Conservation (phyloP, 2,329 filamentous ascomycete genomes). For the Ceratocystis destructans region DNA sequence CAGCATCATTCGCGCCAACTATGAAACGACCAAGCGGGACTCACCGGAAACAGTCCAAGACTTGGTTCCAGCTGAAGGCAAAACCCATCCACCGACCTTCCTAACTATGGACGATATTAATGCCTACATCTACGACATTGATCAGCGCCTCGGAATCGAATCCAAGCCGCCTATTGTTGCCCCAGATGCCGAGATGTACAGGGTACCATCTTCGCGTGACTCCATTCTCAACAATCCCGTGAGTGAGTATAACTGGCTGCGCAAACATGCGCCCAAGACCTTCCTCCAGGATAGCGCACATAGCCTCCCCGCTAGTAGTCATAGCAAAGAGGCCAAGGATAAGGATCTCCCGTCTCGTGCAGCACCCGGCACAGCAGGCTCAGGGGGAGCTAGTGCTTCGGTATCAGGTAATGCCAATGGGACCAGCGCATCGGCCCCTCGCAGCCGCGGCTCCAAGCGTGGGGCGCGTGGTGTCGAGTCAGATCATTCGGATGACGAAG, state of each 20-base stretch:
- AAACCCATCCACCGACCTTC: constrained; percentile 48
- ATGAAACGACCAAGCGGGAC: constrained; percentile 44
- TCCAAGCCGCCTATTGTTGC: constrained; percentile 38
- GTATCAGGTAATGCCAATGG: background rate
- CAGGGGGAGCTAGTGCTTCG: constrained; percentile 18
- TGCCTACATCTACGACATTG: constrained; percentile 55
- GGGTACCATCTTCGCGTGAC: constrained; percentile 30
- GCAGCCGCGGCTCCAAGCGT: constrained; percentile 26
- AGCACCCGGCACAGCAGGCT: constrained; percentile 25
- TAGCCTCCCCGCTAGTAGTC: background rate
- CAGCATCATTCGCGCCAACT: constrained; percentile 40
- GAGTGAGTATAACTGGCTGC: constrained; percentile 91
- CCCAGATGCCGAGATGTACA: constrained; percentile 31
- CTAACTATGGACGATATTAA: constrained; percentile 58
- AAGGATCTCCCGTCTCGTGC: constrained; percentile 26
- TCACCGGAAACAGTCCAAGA: constrained; percentile 44
- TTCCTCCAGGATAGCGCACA: constrained; percentile 58
- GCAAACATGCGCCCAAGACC: constrained; percentile 68
- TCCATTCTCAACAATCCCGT: constrained; percentile 55
- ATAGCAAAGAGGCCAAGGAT: constrained; percentile 23
- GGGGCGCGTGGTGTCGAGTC: constrained; percentile 29
- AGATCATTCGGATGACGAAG: constrained; percentile 16
- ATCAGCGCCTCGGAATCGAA: constrained; percentile 36
- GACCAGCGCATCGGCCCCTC: constrained; percentile 20
- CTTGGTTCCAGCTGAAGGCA: constrained; percentile 36